Conservation (phyloP, 306 rosid species). For the Ceratonia siliqua region DNA sequence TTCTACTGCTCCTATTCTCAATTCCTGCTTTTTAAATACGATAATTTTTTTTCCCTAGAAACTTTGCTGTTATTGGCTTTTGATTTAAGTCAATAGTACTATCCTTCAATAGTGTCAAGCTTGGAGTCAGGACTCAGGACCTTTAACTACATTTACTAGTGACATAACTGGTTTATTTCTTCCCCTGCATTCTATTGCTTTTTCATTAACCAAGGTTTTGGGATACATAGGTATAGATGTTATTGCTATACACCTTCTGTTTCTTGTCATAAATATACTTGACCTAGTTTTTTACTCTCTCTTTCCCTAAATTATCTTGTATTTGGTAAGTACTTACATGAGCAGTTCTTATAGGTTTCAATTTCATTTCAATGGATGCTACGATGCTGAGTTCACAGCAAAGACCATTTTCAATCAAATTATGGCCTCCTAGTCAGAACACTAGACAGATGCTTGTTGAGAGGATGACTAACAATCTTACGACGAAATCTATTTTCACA, state of each 20-base stretch:
- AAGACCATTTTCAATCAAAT: slow-evolving; percentile 76
- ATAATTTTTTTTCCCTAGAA: not conserved
- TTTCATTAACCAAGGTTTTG: not conserved
- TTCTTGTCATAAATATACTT: not conserved
- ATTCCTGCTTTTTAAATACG: not conserved
- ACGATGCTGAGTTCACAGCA: slow-evolving; percentile 53
- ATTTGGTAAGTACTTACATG: not conserved
- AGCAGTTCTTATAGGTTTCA: slow-evolving; percentile 40
- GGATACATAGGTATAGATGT: slow-evolving; percentile 5
- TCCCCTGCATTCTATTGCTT: slow-evolving; percentile 1
- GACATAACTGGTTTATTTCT: not conserved
- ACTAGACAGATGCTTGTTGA: slow-evolving; percentile 86
- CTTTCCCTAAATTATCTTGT: not conserved
- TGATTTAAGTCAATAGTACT: not conserved
- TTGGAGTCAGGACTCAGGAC: not conserved
- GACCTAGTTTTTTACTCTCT: not conserved
- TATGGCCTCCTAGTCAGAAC: slow-evolving; percentile 98
- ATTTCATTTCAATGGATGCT: slow-evolving; percentile 67
- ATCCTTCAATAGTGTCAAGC: not conserved
- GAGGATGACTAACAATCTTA: slow-evolving; percentile 82
- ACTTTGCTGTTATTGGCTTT: not conserved
- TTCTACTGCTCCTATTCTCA: not conserved
- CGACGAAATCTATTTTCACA: slow-evolving; percentile 74
- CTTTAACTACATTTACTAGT: slow-evolving; percentile 20
- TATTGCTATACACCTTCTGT: slow-evolving; percentile 3